These are phyloP conservation scores for Yamadazyma sp. DNA, from an alignment of 1,139 yeast genomes.

Conservation along the genomic window DNA sequence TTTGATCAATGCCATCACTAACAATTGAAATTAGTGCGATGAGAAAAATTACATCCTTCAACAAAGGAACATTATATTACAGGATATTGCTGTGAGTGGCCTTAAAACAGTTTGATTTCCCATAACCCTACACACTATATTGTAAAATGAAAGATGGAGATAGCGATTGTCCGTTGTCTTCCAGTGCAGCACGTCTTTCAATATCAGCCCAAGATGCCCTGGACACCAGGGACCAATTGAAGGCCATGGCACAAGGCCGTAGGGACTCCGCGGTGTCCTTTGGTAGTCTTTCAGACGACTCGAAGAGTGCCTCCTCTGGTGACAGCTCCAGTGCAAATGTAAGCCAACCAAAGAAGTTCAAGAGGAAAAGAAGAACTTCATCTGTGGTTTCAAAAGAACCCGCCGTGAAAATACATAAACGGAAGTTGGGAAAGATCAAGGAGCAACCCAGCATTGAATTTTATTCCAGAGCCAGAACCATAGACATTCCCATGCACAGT, in stretches of 20 bases:
- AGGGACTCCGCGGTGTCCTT: constrained; percentile 29
- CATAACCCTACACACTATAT: background rate
- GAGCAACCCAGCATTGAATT: constrained; percentile 7
- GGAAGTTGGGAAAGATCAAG: constrained; percentile 31
- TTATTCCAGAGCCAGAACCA: background rate
- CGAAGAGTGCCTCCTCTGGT: background rate
- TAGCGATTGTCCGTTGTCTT: constrained; percentile 5
- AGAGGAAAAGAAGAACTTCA: constrained; percentile 44
- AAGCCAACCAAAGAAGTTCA: constrained; percentile 9
- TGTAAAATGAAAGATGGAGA: constrained; percentile 1
- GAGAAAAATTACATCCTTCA: background rate
- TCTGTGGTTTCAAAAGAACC: constrained; percentile 25
- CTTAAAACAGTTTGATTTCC: no score
- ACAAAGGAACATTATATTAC: background rate
- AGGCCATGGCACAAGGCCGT: constrained; percentile 8
- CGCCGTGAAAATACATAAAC: constrained; percentile 28
- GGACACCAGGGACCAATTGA: background rate
- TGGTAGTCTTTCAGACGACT: constrained; percentile 10
- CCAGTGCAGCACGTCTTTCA: constrained; percentile 8
- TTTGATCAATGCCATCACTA: background rate
- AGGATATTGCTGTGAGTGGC: no score
- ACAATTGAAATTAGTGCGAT: background rate
- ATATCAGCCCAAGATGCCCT: constrained; percentile 5
- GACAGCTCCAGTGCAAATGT: constrained; percentile 4
- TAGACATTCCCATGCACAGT: constrained; percentile 33